Evolutionary conservation across 2,329 filamentous ascomycete species (phyloP).

Genomic region (Trichophaea hybrida): DNA sequence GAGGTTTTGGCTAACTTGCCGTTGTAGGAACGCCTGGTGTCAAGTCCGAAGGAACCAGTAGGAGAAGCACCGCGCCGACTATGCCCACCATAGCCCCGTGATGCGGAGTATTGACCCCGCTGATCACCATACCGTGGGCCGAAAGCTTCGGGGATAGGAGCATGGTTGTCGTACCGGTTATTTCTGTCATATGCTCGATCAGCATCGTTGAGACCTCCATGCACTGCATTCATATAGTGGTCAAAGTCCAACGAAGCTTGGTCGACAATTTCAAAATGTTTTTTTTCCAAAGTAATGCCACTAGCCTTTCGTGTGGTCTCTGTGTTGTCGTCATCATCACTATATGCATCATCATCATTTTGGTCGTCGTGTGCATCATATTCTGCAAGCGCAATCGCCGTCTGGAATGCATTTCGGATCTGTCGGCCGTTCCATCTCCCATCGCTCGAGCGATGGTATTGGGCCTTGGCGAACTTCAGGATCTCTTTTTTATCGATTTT

Average conservation of each 20-base stretch:
- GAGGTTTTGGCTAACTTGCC: background rate
- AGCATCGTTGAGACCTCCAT: background rate
- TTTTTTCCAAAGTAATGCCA: background rate
- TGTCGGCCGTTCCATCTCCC: conserved; percentile 8
- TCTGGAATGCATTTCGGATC: conserved; percentile 15
- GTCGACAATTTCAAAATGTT: background rate
- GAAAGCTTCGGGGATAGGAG: background rate
- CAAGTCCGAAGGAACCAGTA: background rate
- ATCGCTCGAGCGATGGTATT: background rate
- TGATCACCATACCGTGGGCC: background rate
- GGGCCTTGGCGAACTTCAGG: background rate
- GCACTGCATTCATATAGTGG: background rate
- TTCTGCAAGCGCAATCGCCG: conserved; percentile 7
- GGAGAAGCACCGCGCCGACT: background rate
- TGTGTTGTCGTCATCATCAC: background rate
- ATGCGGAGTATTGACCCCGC: background rate
- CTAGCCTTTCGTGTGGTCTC: background rate
- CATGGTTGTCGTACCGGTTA: background rate
- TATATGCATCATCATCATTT: background rate
- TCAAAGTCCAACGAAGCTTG: background rate
- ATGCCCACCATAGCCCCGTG: background rate
- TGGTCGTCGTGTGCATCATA: background rate
- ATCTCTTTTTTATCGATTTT: conserved; percentile 3
- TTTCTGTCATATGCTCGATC: background rate
- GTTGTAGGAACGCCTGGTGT: background rate